A percentile compares a stretch with the other conserved stretches of the same genome.
Evolutionary conservation across 116 monocot genomes (phyloP).

Genomic region (Iris pallida): DNA sequence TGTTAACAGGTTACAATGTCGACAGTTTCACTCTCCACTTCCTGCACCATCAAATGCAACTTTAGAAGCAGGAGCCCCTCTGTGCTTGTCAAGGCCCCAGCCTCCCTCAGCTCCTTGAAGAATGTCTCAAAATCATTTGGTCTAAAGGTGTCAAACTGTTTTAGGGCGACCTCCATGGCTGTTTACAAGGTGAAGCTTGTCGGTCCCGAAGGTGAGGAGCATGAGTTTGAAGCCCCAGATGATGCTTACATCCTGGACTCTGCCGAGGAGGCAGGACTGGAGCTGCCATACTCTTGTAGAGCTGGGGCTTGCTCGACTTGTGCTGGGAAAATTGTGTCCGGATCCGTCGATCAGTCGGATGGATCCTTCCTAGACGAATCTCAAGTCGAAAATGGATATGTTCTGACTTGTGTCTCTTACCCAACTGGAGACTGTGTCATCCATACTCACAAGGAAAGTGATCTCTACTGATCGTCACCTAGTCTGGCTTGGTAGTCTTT

Average conservation of each 20-base stretch:
- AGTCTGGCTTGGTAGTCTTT: no score
- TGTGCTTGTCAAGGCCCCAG: conserved; percentile 2
- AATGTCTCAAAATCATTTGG: conserved; percentile 24
- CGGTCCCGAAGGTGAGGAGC: conserved; percentile 46
- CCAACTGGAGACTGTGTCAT: conserved; percentile 67
- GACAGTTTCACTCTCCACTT: conserved; percentile 15
- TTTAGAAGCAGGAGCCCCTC: not conserved
- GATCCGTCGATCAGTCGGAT: conserved; percentile 78
- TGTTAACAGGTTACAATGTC: conserved; percentile 15
- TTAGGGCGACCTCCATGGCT: conserved; percentile 38
- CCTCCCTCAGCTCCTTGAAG: conserved; percentile 24
- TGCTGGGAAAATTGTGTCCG: conserved; percentile 50
- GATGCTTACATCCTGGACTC: conserved; percentile 74
- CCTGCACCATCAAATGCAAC: conserved; percentile 7
- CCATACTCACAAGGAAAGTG: conserved; percentile 72
- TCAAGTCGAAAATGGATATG: conserved; percentile 49
- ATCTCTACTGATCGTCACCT: conserved; percentile 42
- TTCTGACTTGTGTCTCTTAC: conserved; percentile 69
- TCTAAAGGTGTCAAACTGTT: conserved; percentile 31
- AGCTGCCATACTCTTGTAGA: conserved; percentile 77
- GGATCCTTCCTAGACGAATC: conserved; percentile 77
- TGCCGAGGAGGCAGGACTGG: conserved; percentile 65
- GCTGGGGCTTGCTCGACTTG: conserved; percentile 91
- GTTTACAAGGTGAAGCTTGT: conserved; percentile 76
- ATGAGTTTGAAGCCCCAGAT: conserved; percentile 75